These are phyloP conservation scores for Auxenochlorella pyrenoidosa DNA, from an alignment of 139 green algal species.

Conservation along the genomic window DNA sequence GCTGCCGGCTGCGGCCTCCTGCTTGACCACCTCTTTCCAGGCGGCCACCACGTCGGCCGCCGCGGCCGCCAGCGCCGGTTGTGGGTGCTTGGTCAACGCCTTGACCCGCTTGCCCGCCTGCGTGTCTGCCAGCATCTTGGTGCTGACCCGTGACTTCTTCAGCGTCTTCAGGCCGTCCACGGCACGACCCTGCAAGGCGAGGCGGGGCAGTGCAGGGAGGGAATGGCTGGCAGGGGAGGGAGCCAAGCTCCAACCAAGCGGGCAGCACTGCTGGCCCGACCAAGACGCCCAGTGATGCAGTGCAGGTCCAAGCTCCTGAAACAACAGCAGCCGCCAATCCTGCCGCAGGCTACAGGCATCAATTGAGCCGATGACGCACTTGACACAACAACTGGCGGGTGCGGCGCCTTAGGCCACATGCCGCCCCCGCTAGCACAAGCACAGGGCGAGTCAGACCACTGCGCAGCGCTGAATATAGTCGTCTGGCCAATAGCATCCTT, in stretches of 20 bases:
- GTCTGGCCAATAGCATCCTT: too few species aligned
- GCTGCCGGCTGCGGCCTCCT: not conserved
- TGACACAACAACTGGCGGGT: too few species aligned
- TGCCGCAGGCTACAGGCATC: too few species aligned
- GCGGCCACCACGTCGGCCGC: conserved; percentile 65
- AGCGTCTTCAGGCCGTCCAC: conserved; percentile 74
- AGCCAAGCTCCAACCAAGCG: too few species aligned
- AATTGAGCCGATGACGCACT: too few species aligned
- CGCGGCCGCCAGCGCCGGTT: conserved; percentile 53
- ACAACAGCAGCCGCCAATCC: too few species aligned
- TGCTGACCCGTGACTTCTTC: conserved; percentile 61
- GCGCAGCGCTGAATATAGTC: not conserved
- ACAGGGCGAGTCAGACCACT: not conserved
- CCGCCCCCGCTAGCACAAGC: not conserved
- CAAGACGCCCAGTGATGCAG: too few species aligned
- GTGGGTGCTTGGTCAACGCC: conserved; percentile 76
- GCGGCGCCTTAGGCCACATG: not conserved
- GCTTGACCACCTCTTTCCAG: conserved; percentile 75
- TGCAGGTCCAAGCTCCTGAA: too few species aligned
- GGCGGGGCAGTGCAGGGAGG: not conserved
- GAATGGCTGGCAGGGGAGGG: too few species aligned
- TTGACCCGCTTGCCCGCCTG: conserved; percentile 83
- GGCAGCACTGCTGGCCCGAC: too few species aligned
- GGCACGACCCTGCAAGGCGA: conserved; percentile 31
- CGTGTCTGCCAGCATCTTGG: conserved; percentile 72